Conservation (phyloP, 306 rosid species). For the Macrotyloma uniflorum region DNA sequence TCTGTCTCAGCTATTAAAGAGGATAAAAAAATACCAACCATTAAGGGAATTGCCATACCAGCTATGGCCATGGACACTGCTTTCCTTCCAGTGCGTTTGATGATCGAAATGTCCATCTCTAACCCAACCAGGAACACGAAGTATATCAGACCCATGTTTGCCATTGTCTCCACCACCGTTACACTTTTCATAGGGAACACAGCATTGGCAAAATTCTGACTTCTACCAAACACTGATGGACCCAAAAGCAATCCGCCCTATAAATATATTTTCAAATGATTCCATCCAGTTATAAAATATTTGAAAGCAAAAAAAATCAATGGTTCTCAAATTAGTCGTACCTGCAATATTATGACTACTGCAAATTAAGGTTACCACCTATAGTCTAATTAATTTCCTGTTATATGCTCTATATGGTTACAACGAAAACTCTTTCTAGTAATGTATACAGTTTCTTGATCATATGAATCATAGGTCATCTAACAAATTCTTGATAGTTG, state of each 20-base stretch:
- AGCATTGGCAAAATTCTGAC: slow-evolving; percentile 31
- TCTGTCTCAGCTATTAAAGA: slow-evolving; percentile 10
- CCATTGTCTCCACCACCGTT: slow-evolving; percentile 82
- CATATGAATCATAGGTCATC: background rate
- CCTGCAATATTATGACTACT: background rate
- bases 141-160: slow-evolving; percentile 77
- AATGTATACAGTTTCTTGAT: background rate
- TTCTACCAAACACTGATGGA: slow-evolving; percentile 75
- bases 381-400: background rate
- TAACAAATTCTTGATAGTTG: background rate
- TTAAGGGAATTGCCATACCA: slow-evolving; percentile 78
- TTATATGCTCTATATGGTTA: background rate
- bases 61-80: slow-evolving; percentile 58
- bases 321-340: background rate
- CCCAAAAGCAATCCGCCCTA: slow-evolving; percentile 92
- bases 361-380: background rate
- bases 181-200: slow-evolving; percentile 80
- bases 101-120: slow-evolving; percentile 75
- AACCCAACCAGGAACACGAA: slow-evolving; percentile 80
- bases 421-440: background rate
- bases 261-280: background rate
- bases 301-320: background rate
- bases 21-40: slow-evolving; percentile 49
- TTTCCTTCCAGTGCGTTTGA: slow-evolving; percentile 62
- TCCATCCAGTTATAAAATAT: background rate